phyloP scores from a whole-genome alignment of 2,329 filamentous ascomycete species.

The Apiospora hydei region DNA sequence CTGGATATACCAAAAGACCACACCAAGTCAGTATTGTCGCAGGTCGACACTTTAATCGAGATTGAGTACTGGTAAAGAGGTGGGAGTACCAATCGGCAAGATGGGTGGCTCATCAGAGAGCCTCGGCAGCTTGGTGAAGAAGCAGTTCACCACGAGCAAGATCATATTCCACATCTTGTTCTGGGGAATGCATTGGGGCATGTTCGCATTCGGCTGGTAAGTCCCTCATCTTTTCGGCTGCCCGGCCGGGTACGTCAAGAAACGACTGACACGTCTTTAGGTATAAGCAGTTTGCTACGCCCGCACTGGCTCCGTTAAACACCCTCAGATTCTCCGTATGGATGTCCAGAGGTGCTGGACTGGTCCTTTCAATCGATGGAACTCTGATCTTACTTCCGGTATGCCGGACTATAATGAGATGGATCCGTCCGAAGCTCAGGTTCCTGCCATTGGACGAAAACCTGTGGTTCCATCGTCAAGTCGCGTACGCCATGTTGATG shows the following conservation, averaged over 20 bases:
- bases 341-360: conserved; percentile 91
- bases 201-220: conserved; percentile 90
- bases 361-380: conserved; percentile 84
- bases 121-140: conserved; percentile 54
- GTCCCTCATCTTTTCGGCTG: conserved; percentile 38
- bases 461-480: conserved; percentile 94
- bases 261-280: conserved; percentile 52
- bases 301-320: conserved; percentile 79
- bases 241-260: not conserved
- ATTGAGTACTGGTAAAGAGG: conserved; percentile 42
- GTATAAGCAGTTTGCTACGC: conserved; percentile 78
- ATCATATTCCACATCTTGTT: conserved; percentile 82
- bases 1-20: conserved; percentile 26
- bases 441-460: conserved; percentile 96
- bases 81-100: conserved; percentile 47
- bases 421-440: conserved; percentile 83
- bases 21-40: conserved; percentile 52
- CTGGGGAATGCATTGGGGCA: conserved; percentile 76
- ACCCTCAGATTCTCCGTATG: conserved; percentile 87
- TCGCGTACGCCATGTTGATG: conserved; percentile 86
- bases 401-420: conserved; percentile 88
- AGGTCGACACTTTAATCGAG: conserved; percentile 56
- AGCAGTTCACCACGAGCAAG: conserved; percentile 75
- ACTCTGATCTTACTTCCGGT: conserved; percentile 92
- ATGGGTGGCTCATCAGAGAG: conserved; percentile 40